Percentiles rank a stretch among this genome's conserved stretches.
Evolutionary conservation across 345 rosid species (phyloP).

Genomic region (Moringa oleifera): DNA sequence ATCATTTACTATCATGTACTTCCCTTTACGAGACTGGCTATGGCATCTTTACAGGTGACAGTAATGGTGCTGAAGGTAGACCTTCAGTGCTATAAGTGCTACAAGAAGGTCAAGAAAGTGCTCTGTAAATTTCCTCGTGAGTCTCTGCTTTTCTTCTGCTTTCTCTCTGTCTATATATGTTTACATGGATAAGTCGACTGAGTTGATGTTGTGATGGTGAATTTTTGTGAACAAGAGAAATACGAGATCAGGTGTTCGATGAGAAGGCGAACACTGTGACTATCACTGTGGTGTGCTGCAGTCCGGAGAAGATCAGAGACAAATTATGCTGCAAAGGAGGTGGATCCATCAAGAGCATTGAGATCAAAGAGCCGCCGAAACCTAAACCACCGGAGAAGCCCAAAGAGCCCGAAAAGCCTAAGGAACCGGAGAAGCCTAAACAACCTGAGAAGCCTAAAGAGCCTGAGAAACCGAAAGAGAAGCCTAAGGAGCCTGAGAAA

Average conservation of each 20-base stretch:
- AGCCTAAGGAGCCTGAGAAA: slow-evolving; percentile 11
- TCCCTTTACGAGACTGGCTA: too few species aligned
- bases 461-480: slow-evolving; percentile 23
- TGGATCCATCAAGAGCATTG: slow-evolving; percentile 48
- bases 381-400: slow-evolving; percentile 24
- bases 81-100: slow-evolving; percentile 61
- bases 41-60: slow-evolving; percentile 43
- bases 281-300: slow-evolving; percentile 72
- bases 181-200: slow-evolving; percentile 23
- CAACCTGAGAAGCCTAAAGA: slow-evolving; percentile 12
- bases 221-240: slow-evolving; percentile 56
- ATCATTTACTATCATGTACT: too few species aligned
- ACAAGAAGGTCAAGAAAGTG: slow-evolving; percentile 64
- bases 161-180: background rate
- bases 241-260: slow-evolving; percentile 55
- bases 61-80: slow-evolving; percentile 65
- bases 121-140: slow-evolving; percentile 71
- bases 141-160: slow-evolving; percentile 17
- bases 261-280: slow-evolving; percentile 59
- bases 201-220: slow-evolving; percentile 22
- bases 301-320: slow-evolving; percentile 61
- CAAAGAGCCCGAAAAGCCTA: slow-evolving; percentile 15
- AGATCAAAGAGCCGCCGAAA: slow-evolving; percentile 28
- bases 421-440: slow-evolving; percentile 12
- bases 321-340: slow-evolving; percentile 54